phyloP scores from a whole-genome alignment of 768 basidiomycete species.

The Scleroderma citrinum region DNA sequence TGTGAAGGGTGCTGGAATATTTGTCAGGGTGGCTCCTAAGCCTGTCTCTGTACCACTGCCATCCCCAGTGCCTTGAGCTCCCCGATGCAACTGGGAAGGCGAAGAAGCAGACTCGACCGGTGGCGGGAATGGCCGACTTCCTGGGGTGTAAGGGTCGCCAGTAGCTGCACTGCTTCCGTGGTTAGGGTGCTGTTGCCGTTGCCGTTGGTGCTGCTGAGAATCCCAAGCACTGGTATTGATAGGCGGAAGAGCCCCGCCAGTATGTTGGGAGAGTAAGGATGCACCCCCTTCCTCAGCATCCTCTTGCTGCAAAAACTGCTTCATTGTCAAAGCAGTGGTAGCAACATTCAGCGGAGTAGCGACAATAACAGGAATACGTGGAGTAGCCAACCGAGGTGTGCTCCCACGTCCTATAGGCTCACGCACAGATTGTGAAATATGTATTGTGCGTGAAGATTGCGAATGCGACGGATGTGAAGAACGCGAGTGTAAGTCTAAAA shows the following conservation, averaged over 20 bases:
- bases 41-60: not conserved
- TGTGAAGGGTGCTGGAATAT: slow-evolving; percentile 52
- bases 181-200: not conserved
- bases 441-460: slow-evolving; percentile 5
- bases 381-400: not conserved
- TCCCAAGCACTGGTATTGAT: slow-evolving; percentile 15
- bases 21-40: not conserved
- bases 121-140: slow-evolving; percentile 30
- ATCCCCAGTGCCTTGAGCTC: not conserved
- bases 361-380: not conserved
- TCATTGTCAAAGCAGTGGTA: slow-evolving; percentile 10
- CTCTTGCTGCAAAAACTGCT: not conserved
- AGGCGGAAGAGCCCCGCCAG: slow-evolving; percentile 21
- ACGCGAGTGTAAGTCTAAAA: slow-evolving; percentile 2
- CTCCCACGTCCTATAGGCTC: not conserved
- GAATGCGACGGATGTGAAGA: slow-evolving; percentile 1
- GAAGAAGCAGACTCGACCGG: slow-evolving; percentile 11
- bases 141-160: slow-evolving; percentile 15
- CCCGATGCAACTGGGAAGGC: slow-evolving; percentile 5
- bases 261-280: not conserved
- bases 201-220: not conserved
- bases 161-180: not conserved
- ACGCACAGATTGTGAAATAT: slow-evolving; percentile 7
- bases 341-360: slow-evolving; percentile 7
- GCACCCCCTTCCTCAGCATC: not conserved